Conservation (phyloP, 2,329 filamentous ascomycete genomes). For the Trichoderma koningiopsis region DNA sequence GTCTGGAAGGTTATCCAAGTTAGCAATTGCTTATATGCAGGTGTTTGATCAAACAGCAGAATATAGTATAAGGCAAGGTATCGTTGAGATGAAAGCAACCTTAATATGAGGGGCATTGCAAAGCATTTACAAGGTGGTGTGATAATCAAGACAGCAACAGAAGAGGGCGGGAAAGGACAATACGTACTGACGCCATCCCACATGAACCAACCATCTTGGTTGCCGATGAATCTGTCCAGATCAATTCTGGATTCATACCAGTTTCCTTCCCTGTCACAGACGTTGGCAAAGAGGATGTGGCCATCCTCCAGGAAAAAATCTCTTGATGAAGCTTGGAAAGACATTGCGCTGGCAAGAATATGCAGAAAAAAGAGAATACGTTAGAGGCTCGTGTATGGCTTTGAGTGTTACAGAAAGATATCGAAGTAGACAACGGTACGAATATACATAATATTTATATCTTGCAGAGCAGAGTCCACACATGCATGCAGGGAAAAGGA, state of each 20-base stretch:
- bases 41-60: neutral
- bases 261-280: constrained; percentile 7
- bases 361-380: neutral
- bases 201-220: constrained; percentile 27
- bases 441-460: constrained; percentile 3
- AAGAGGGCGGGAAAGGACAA: neutral
- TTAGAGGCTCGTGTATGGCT: neutral
- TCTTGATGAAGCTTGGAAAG: constrained; percentile 17
- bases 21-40: neutral
- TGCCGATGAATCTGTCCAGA: constrained; percentile 27
- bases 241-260: constrained; percentile 13
- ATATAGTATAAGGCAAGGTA: neutral
- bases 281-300: constrained; percentile 26
- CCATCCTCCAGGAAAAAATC: constrained; percentile 22
- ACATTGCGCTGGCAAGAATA: constrained; percentile 17
- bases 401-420: neutral
- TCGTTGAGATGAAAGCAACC: neutral
- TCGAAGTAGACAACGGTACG: neutral
- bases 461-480: neutral
- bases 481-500: neutral
- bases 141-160: neutral
- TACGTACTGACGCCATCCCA: constrained; percentile 29
- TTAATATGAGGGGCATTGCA: neutral
- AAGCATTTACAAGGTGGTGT: neutral
- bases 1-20: neutral